Evolutionary conservation across 2,329 filamentous ascomycete genomes (phyloP), one percentile per base, ranked within the genome.

Genomic region (Talaromyces sp.): DNA sequence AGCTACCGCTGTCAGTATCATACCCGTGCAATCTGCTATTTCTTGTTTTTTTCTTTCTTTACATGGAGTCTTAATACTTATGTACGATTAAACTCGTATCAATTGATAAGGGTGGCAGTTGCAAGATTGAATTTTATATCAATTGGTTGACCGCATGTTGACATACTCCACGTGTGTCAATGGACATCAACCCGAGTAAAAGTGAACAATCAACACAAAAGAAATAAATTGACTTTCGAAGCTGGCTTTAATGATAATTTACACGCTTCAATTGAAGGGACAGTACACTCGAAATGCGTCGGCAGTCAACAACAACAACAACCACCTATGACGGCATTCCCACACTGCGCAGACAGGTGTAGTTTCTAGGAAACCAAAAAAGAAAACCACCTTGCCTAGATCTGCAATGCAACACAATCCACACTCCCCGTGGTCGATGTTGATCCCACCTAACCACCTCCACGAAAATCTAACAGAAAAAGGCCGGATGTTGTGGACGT

Each of bases 171-270:
- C 28, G 28, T 30, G 28, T 17, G 17, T 42, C 36, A n/a, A 42
- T 42, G 22, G 22, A 22, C 22, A 13, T n/a, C 36, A 22, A 15
- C 2, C 36, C 13, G 36, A n/a, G 15, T 47, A 47, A 25, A 47
- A 25, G 19, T 11, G 9, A 47, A 30, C 27, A 7, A 10, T 30
- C 27, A 53, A 53, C 28, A 52, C 49, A 53, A 53, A 53, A n/a
- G 49, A 53, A 53, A 53, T 28, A 53, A 30, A 53, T 53, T 53
- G 49, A 53, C 49, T 53, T 32, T 53, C 49, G 49, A 53, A 53
- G 49, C 49, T 53, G 49, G 49, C 19, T n/a, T 53, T 53, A 10
- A 53, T 51, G 28, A 53, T 53, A 53, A 53, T 53, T 53, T 53
- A 53, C 49, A 53, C 49, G 49, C 49, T 53, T 53, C 49, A 53